phyloP scores from a whole-genome alignment of 306 rosid genomes.

The Lupinus albus region DNA sequence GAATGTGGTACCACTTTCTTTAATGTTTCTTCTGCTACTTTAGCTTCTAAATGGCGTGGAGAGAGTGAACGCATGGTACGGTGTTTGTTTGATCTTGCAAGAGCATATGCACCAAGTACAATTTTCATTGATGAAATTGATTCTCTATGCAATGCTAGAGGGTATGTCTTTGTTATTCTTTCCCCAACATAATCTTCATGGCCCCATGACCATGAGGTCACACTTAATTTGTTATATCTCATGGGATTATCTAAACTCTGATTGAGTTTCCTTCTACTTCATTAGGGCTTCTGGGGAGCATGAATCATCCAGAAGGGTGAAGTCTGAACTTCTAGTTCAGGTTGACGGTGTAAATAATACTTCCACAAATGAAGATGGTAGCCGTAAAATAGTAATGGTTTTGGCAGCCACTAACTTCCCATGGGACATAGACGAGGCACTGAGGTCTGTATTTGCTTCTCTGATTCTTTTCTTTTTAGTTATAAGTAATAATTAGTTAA shows the following conservation, averaged over 20 bases:
- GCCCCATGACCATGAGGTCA: background rate
- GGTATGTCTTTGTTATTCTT: conserved; percentile 53
- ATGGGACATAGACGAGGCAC: conserved; percentile 99
- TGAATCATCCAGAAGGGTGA: conserved; percentile 98
- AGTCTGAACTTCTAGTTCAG: conserved; percentile 97
- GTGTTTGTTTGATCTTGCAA: conserved; percentile 96
- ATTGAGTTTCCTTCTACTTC: conserved; percentile 38
- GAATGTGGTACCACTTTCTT: conserved; percentile 99
- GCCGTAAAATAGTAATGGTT: conserved; percentile 94
- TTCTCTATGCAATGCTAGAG: conserved; percentile 96
- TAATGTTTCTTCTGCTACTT: conserved; percentile 93
- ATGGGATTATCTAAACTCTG: conserved; percentile 33
- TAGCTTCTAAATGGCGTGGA: conserved; percentile 99
- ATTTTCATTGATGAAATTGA: conserved; percentile 98
- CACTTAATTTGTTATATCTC: conserved; percentile 4
- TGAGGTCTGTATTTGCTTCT: conserved; percentile 57
- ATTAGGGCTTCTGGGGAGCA: conserved; percentile 98
- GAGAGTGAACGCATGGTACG: conserved; percentile 99
- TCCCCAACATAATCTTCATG: background rate
- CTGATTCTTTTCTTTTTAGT: conserved; percentile 8
- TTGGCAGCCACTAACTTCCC: conserved; percentile 98
- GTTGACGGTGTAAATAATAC: conserved; percentile 95
- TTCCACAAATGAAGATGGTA: conserved; percentile 85
- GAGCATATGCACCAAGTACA: conserved; percentile 99
- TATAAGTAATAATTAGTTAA: conserved; percentile 12